Evolutionary conservation across 352 stramenopile species (phyloP).

Genomic region (Globisporangium yorkense): DNA sequence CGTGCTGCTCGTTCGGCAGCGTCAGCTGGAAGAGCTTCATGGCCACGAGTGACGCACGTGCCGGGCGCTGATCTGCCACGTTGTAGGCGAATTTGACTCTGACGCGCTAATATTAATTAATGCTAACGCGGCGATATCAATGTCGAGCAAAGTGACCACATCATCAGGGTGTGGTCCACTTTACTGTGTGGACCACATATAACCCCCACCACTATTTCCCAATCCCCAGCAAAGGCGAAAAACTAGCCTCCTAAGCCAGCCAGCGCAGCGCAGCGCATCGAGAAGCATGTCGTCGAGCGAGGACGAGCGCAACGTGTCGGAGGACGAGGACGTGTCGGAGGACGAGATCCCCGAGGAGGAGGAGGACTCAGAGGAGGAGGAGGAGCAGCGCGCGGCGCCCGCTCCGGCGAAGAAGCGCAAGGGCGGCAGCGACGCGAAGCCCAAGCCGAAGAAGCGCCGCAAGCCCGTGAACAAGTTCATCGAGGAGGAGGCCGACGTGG

Average conservation of each 20-base stretch:
- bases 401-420: slow-evolving; percentile 64
- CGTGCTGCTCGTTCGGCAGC: slow-evolving; percentile 77
- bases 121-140: too few relatives aligned
- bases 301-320: slow-evolving; percentile 79
- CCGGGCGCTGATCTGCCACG: too few relatives aligned
- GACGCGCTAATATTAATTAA: too few relatives aligned
- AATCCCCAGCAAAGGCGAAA: too few relatives aligned
- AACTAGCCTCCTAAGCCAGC: not conserved
- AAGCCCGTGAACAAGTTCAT: slow-evolving; percentile 88
- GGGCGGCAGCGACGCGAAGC: slow-evolving; percentile 36
- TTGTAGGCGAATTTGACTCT: too few relatives aligned
- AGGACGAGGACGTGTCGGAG: slow-evolving; percentile 24
- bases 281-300: slow-evolving; percentile 74
- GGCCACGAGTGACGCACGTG: not conserved
- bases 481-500: slow-evolving; percentile 83
- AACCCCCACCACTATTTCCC: not conserved
- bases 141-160: too few relatives aligned
- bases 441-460: slow-evolving; percentile 81
- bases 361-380: slow-evolving; percentile 29
- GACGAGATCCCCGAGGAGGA: slow-evolving; percentile 58
- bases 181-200: not conserved
- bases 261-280: slow-evolving; percentile 10
- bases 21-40: slow-evolving; percentile 90
- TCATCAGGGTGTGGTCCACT: too few relatives aligned
- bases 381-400: slow-evolving; percentile 17